Conservation (phyloP, 306 rosid species). For the Cicer cuneatum region DNA sequence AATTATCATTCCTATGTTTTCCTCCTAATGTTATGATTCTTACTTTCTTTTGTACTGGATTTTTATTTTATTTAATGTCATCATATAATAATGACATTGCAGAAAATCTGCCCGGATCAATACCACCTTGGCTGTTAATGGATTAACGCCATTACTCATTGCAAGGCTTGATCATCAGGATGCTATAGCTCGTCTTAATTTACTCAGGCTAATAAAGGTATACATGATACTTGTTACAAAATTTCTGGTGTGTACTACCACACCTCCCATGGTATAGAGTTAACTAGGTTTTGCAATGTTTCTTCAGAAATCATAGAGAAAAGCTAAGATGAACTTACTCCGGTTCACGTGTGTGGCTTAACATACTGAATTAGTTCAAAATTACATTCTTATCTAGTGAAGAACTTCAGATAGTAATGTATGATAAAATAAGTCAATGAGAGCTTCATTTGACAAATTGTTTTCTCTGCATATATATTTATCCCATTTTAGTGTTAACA, state of each 20-base stretch:
- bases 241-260: conserved; percentile 34
- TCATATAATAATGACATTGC: conserved; percentile 48
- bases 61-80: conserved; percentile 22
- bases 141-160: conserved; percentile 92
- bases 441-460: conserved; percentile 3
- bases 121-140: conserved; percentile 94
- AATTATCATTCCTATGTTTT: conserved; percentile 4
- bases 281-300: neutral
- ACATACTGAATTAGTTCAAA: neutral
- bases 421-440: neutral
- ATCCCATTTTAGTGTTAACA: neutral
- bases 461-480: neutral
- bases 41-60: conserved; percentile 22
- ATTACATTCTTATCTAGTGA: neutral
- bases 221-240: conserved; percentile 29
- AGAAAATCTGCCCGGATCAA: conserved; percentile 97
- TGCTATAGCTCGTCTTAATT: conserved; percentile 98
- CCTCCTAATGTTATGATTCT: neutral
- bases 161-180: conserved; percentile 96
- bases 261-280: conserved; percentile 2
- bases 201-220: conserved; percentile 96
- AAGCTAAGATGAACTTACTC: neutral
- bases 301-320: neutral
- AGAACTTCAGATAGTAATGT: neutral
- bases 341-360: conserved; percentile 3